Conservation (phyloP, 2,329 filamentous ascomycete genomes). For the Colletotrichum agaves region DNA sequence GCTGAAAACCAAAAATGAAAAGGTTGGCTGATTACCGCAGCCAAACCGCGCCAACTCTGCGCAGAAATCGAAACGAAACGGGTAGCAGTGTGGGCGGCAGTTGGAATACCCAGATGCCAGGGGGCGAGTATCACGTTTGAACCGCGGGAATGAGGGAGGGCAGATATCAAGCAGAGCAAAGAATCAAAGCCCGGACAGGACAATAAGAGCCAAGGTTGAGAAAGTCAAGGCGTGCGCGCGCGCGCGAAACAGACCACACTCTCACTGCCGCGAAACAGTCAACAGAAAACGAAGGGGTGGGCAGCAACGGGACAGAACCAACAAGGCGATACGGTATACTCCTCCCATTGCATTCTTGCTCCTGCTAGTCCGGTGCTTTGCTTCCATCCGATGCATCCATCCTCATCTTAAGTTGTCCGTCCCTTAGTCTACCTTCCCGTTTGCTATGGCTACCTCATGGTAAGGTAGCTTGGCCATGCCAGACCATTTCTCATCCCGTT, state of each 20-base stretch:
- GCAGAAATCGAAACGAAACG: conserved; percentile 30
- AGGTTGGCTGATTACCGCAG: not conserved
- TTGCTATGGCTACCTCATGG: not conserved
- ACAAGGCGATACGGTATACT: conserved; percentile 14
- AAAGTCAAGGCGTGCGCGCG: not conserved
- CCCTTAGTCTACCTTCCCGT: conserved; percentile 4
- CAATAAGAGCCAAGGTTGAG: not conserved
- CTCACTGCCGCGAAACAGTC: conserved; percentile 21
- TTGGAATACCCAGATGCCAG: not conserved
- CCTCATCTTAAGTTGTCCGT: conserved; percentile 25
- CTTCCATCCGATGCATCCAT: conserved; percentile 27
- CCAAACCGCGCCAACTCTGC: not conserved
- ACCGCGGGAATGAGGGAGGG: not conserved
- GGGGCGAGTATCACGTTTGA: not conserved
- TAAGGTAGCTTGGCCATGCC: not conserved
- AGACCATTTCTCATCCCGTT: conserved; percentile 1
- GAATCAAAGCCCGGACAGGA: conserved; percentile 6
- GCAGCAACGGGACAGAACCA: conserved; percentile 7
- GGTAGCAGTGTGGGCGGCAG: conserved; percentile 32
- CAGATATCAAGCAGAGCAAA: conserved; percentile 1
- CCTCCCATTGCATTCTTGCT: conserved; percentile 19
- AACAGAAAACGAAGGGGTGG: conserved; percentile 21
- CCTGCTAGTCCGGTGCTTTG: conserved; percentile 17
- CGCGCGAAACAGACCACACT: not conserved
- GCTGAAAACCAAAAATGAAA: not conserved